phyloP scores from a whole-genome alignment of 2,329 filamentous ascomycete genomes.

The Hypoxylon sp. region DNA sequence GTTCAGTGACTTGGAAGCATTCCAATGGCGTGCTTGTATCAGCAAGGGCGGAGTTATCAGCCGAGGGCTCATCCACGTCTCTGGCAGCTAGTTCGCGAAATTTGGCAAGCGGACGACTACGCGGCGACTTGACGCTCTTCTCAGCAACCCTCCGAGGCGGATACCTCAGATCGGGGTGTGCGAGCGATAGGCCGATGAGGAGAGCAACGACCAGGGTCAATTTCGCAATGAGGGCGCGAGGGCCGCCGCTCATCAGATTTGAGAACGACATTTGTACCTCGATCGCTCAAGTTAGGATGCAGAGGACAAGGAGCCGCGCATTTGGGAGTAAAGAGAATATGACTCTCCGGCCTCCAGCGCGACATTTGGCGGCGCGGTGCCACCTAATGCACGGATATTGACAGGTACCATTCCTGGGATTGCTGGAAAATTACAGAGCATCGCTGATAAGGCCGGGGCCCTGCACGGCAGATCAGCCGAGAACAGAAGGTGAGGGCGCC shows the following conservation, averaged over 20 bases:
- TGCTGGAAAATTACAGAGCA: slow-evolving; percentile 26
- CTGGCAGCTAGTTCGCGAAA: slow-evolving; percentile 30
- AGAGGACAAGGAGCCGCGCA: slow-evolving; percentile 15
- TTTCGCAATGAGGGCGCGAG: slow-evolving; percentile 13
- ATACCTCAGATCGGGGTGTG: slow-evolving; percentile 28
- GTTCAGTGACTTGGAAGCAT: slow-evolving; percentile 74
- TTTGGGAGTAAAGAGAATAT: slow-evolving; percentile 13
- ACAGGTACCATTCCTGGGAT: slow-evolving; percentile 20
- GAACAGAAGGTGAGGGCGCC: slow-evolving; percentile 38
- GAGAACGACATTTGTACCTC: slow-evolving; percentile 20
- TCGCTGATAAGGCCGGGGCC: slow-evolving; percentile 27
- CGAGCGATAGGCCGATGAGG: slow-evolving; percentile 26
- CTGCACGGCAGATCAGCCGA: slow-evolving; percentile 34
- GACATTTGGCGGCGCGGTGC: slow-evolving; percentile 25
- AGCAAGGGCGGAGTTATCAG: slow-evolving; percentile 16
- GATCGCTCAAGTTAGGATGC: slow-evolving; percentile 19
- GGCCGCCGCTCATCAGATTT: slow-evolving; percentile 3
- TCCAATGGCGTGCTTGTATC: slow-evolving; percentile 52
- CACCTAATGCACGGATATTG: slow-evolving; percentile 22
- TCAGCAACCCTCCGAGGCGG: slow-evolving; percentile 13
- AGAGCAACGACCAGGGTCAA: slow-evolving; percentile 20
- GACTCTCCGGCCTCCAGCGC: slow-evolving; percentile 14
- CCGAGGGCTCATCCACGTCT: slow-evolving; percentile 10
- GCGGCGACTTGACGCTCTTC: slow-evolving; percentile 19
- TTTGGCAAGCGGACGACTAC: slow-evolving; percentile 38